Conservation (phyloP, 2,329 filamentous ascomycete genomes). For the Elsinoe arachidis region DNA sequence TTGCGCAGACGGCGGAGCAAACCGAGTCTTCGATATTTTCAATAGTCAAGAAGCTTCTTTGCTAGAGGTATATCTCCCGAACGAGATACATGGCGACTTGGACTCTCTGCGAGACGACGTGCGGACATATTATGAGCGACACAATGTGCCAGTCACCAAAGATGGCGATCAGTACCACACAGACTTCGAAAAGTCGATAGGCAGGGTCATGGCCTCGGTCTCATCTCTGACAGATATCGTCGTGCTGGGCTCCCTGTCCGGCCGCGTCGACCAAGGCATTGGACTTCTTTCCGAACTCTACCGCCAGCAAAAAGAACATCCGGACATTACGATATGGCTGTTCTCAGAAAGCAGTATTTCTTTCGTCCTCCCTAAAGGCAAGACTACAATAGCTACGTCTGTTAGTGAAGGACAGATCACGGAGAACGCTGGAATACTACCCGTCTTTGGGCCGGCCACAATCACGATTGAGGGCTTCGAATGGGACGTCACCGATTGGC, state of each 20-base stretch:
- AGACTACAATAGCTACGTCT: slow-evolving; percentile 59
- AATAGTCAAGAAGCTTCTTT: not conserved
- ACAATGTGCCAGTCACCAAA: slow-evolving; percentile 54
- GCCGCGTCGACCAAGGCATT: slow-evolving; percentile 85
- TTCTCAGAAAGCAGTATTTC: slow-evolving; percentile 74
- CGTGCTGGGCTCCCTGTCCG: slow-evolving; percentile 74
- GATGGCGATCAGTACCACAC: slow-evolving; percentile 79
- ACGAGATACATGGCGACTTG: slow-evolving; percentile 79
- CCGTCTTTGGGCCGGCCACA: slow-evolving; percentile 66
- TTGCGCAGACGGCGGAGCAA: slow-evolving; percentile 87
- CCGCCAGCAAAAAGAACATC: slow-evolving; percentile 37
- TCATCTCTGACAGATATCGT: slow-evolving; percentile 46
- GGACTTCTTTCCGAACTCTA: slow-evolving; percentile 82
- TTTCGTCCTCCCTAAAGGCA: slow-evolving; percentile 64
- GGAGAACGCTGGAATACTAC: slow-evolving; percentile 78
- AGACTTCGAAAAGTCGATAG: slow-evolving; percentile 76
- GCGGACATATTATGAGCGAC: slow-evolving; percentile 56
- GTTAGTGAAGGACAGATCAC: slow-evolving; percentile 48
- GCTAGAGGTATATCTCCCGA: slow-evolving; percentile 21
- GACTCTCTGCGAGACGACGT: slow-evolving; percentile 66
- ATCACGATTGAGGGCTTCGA: slow-evolving; percentile 75
- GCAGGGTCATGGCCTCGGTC: slow-evolving; percentile 45
- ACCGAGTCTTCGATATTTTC: slow-evolving; percentile 55
- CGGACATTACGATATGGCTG: slow-evolving; percentile 55
- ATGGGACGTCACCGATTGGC: slow-evolving; percentile 84